Percentiles rank a stretch among this genome's conserved stretches.
Evolutionary conservation across 768 basidiomycete genomes (phyloP).

Genomic region (Boletus rubroflammeus): DNA sequence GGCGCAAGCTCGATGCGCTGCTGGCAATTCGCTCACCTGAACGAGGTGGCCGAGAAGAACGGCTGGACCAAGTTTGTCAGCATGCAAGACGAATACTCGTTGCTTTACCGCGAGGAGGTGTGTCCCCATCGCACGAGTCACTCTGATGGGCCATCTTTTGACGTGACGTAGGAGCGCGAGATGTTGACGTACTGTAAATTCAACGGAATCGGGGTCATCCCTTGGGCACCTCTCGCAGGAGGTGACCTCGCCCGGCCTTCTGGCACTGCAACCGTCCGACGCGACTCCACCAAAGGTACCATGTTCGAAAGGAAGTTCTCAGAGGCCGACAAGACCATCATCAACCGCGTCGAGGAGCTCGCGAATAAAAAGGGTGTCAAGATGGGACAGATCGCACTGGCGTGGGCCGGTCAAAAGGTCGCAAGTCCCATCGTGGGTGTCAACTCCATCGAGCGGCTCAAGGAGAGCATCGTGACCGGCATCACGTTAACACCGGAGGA

Average conservation of each 20-base stretch:
- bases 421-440: constrained; percentile 44
- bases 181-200: constrained; percentile 45
- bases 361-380: constrained; percentile 37
- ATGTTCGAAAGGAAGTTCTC: constrained; percentile 21
- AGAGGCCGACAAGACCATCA: constrained; percentile 35
- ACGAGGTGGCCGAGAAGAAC: constrained; percentile 42
- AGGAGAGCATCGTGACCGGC: constrained; percentile 27
- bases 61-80: constrained; percentile 54
- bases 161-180: constrained; percentile 37
- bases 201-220: constrained; percentile 52
- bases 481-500: constrained; percentile 30
- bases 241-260: constrained; percentile 41
- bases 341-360: constrained; percentile 40
- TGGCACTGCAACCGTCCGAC: constrained; percentile 24
- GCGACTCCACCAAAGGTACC: constrained; percentile 15
- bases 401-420: constrained; percentile 42
- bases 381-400: constrained; percentile 47
- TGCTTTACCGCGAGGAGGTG: constrained; percentile 56
- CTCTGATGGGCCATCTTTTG: not conserved
- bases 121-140: not conserved
- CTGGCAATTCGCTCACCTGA: constrained; percentile 45
- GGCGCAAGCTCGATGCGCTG: constrained; percentile 46
- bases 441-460: constrained; percentile 33
- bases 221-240: constrained; percentile 43
- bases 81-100: constrained; percentile 53